These are phyloP conservation scores for Penicillium sp. DNA, from an alignment of 2,329 filamentous ascomycete genomes.

Conservation along the genomic window DNA sequence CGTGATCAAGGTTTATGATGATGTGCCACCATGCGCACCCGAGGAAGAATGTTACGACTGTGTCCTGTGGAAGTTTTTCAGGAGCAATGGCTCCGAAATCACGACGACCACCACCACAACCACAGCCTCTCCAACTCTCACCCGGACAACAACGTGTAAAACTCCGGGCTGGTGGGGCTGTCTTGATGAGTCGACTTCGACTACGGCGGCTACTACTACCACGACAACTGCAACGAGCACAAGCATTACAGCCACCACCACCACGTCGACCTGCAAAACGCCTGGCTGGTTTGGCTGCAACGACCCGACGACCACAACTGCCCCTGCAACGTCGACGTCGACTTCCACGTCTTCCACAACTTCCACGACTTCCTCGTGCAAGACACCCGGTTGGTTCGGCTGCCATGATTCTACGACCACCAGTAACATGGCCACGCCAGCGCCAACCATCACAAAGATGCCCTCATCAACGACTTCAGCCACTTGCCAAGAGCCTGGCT, in stretches of 20 bases:
- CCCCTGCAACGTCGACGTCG: conserved; percentile 23
- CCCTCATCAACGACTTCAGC: conserved; percentile 12
- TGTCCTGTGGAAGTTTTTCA: conserved; percentile 90
- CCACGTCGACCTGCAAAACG: conserved; percentile 44
- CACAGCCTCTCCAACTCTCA: conserved; percentile 65
- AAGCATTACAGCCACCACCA: conserved; percentile 37
- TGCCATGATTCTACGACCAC: conserved; percentile 29
- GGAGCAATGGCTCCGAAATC: conserved; percentile 84
- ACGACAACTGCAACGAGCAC: conserved; percentile 38
- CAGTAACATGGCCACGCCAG: conserved; percentile 11
- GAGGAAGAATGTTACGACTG: conserved; percentile 88
- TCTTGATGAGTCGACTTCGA: conserved; percentile 56
- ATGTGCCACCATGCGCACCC: conserved; percentile 74
- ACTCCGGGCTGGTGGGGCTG: conserved; percentile 91
- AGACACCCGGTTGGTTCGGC: conserved; percentile 44
- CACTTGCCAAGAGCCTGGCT: conserved; percentile 22
- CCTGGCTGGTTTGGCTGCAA: conserved; percentile 50
- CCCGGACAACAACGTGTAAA: conserved; percentile 82
- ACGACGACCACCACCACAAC: conserved; percentile 68
- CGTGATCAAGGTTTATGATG: conserved; percentile 82
- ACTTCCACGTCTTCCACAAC: conserved; percentile 17
- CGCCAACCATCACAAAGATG: conserved; percentile 13
- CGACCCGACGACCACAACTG: conserved; percentile 41
- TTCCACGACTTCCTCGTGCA: conserved; percentile 25
- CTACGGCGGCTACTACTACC: conserved; percentile 46